phyloP scores from a whole-genome alignment of 345 rosid species.

The Dovyalis caffra region DNA sequence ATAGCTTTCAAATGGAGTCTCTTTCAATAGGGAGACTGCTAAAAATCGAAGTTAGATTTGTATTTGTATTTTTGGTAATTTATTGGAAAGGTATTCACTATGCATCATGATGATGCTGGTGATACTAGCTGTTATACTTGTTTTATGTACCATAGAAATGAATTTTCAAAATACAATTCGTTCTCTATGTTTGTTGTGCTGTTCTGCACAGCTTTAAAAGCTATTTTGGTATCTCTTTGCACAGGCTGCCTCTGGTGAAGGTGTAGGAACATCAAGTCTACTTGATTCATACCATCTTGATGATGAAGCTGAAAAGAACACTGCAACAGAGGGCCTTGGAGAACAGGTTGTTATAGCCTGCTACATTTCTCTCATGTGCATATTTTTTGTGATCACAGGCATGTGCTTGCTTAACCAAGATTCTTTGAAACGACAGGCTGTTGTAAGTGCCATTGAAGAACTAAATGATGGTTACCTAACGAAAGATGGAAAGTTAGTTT shows the following conservation, averaged over 20 bases:
- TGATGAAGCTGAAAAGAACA: constrained; percentile 41
- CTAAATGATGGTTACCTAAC: constrained; percentile 48
- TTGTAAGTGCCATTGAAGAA: constrained; percentile 49
- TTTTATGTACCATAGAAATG: not conserved
- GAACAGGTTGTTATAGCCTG: constrained; percentile 32
- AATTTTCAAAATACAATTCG: not conserved
- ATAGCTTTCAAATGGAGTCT: not conserved
- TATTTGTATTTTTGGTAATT: not conserved
- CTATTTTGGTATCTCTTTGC: constrained; percentile 7
- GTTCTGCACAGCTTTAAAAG: not conserved
- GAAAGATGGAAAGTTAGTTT: constrained; percentile 70
- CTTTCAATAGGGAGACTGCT: not conserved
- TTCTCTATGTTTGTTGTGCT: not conserved
- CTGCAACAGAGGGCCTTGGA: constrained; percentile 12
- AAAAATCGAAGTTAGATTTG: not conserved
- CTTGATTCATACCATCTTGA: constrained; percentile 70
- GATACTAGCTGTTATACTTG: not conserved
- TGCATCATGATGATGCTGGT: not conserved
- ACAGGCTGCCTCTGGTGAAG: constrained; percentile 41
- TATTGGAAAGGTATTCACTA: not conserved
- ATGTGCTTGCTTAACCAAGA: not conserved
- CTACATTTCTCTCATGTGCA: constrained; percentile 2
- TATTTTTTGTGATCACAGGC: not conserved
- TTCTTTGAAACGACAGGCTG: constrained; percentile 45
- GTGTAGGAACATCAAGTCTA: constrained; percentile 41